A percentile compares a stretch with the other conserved stretches of the same genome.
Evolutionary conservation across 108 stramenopile species (phyloP).

Genomic region (Nitzschia palea): DNA sequence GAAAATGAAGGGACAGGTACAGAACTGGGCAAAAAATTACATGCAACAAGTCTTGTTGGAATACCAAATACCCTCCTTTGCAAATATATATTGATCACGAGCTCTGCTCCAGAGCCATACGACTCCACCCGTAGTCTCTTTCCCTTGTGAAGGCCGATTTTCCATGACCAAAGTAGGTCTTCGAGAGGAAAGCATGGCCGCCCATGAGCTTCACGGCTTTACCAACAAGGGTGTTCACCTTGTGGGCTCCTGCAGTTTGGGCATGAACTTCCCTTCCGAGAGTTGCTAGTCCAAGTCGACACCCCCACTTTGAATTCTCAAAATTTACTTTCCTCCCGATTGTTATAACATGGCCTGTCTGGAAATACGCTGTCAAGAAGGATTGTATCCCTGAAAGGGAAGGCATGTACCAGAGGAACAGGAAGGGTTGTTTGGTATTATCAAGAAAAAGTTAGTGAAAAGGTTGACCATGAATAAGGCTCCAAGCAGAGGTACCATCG

Average conservation of each 20-base stretch:
- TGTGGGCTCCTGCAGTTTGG: not conserved
- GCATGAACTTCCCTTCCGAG: not conserved
- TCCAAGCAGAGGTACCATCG: not conserved
- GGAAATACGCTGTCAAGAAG: not conserved
- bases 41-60: conserved; percentile 16
- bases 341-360: not conserved
- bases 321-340: not conserved
- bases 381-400: no score
- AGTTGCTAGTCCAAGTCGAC: not conserved
- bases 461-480: no score
- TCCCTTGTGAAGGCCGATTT: conserved; percentile 24
- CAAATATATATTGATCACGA: conserved; percentile 17
- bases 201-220: conserved; percentile 19
- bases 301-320: not conserved
- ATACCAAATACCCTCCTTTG: conserved; percentile 34
- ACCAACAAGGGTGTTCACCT: not conserved
- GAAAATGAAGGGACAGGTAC: not conserved
- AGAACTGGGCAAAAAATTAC: not conserved
- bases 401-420: no score
- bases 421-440: no score
- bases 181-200: not conserved
- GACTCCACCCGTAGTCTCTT: conserved; percentile 36
- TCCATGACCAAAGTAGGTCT: conserved; percentile 33
- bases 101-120: conserved; percentile 38
- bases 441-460: no score